Evolutionary conservation across 176 grass and related monocot species (phyloP).

Genomic region (Otatea glauca): DNA sequence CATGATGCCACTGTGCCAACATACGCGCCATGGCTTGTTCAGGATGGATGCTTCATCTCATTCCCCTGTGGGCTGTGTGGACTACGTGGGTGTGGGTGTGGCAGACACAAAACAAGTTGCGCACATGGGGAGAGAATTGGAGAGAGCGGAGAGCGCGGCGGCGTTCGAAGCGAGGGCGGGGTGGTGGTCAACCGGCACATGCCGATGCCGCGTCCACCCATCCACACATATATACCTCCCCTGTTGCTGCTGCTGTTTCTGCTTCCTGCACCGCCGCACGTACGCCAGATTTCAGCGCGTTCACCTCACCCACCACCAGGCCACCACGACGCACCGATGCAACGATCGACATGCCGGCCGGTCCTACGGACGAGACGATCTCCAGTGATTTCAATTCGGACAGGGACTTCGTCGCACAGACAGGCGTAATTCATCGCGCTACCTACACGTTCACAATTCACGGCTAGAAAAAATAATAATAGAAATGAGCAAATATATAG

Average conservation of each 20-base stretch:
- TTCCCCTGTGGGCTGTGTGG: neutral
- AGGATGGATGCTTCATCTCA: too few relatives aligned
- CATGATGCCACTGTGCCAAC: too few relatives aligned
- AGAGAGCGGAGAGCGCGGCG: neutral
- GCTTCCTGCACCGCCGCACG: slow-evolving; percentile 17
- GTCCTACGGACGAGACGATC: neutral
- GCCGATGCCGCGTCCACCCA: neutral
- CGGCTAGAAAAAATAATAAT: neutral
- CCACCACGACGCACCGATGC: neutral
- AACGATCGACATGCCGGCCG: neutral
- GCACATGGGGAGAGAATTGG: slow-evolving; percentile 28
- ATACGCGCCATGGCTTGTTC: neutral
- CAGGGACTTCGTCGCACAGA: neutral
- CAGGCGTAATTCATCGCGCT: too few relatives aligned
- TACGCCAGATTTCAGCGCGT: neutral
- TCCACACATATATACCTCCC: neutral
- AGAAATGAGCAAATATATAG: neutral
- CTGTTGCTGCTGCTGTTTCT: neutral
- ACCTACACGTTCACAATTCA: too few relatives aligned
- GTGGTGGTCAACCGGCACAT: slow-evolving; percentile 45
- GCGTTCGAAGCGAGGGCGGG: neutral
- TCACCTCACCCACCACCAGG: neutral
- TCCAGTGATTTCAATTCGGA: neutral
- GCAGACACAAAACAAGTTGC: neutral
- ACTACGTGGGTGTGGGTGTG: neutral